Base-by-base conservation (phyloP, 2,329 filamentous ascomycete species). In the Colletotrichum viniferum region DNA sequence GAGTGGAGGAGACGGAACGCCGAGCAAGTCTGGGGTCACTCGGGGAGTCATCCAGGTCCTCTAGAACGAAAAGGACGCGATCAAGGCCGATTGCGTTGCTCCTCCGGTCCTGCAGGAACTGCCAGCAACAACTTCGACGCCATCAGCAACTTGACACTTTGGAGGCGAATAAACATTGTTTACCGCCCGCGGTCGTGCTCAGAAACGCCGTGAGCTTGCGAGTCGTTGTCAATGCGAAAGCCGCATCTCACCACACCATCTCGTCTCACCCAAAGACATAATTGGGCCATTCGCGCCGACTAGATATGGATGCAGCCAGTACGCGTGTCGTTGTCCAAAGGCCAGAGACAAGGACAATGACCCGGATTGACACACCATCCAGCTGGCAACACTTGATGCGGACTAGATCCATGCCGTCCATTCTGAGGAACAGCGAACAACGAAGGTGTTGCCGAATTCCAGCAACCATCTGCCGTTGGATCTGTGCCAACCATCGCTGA, bases 211-310 rank as follows among this genome's bases (percentile, higher is more conserved):
- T n/a, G 58, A 64, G 56, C 73, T 75, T 67, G 73, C 69, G 69
- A 73, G 43, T 75, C 73, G 48, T 60, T 32, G 63, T 75, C 73
- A 73, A 73, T 73, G 73, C 73, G 38, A 60, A 64, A 32, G 43
- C 24, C 30, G 28, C 69, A 68, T 18, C 69, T 36, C 34, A 64
- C 26, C 73, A 73, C 73, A 69, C 73, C 63, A 73, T 64, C 63
- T 58, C 26, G 18, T 62, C 48, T 36, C 30, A 36, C 52, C 28
- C 21, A 21, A 8, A 56, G 28, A 32, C 56, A 61, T 61, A 52
- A 64, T 64, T 73, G 70, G 73, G 21, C 48, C 58, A 73, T 63
- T 58, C 58, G 16, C 34, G 58, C 64, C 69, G 60, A 24, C 34
- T 64, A 28, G 55, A 68, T 38, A 69, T 68, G 63, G 69, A 38